A percentile compares a stretch with the other conserved stretches of the same genome.
Conservation (phyloP, 495 filamentous ascomycete genomes). For the Hypoxylon subgilvum region DNA sequence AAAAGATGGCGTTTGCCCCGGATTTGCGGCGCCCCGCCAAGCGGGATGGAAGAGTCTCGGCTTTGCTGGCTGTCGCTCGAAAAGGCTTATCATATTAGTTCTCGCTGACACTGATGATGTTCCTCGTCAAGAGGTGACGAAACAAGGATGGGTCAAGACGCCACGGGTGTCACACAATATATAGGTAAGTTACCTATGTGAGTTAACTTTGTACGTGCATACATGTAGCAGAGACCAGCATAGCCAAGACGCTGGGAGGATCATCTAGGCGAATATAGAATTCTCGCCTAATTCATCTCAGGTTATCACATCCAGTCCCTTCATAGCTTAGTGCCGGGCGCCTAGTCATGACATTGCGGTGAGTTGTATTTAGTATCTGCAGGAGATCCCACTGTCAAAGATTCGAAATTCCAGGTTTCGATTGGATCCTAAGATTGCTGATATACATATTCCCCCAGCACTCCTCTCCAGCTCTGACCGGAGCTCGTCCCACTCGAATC, state of each 20-base stretch:
- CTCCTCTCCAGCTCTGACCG: slow-evolving; percentile 13
- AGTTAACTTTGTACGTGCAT: neutral
- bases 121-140: neutral
- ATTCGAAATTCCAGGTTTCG: neutral
- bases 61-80: neutral
- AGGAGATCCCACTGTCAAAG: neutral
- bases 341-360: slow-evolving; percentile 1
- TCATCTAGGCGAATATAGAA: slow-evolving; percentile 11
- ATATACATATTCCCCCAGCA: slow-evolving; percentile 19
- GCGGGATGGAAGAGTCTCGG: slow-evolving; percentile 1
- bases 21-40: slow-evolving; percentile 17
- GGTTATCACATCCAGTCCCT: neutral
- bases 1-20: slow-evolving; percentile 20
- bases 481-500: slow-evolving; percentile 6
- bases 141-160: too few species aligned
- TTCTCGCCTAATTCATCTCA: slow-evolving; percentile 16
- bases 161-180: neutral
- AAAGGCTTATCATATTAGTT: neutral
- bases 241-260: slow-evolving; percentile 11
- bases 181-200: neutral
- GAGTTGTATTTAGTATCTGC: slow-evolving; percentile 1
- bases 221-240: slow-evolving; percentile 1
- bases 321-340: slow-evolving; percentile 13
- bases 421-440: slow-evolving; percentile 1
- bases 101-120: neutral